These are phyloP conservation scores for Amyloporia xantha DNA, from an alignment of 768 basidiomycete genomes.

Conservation along the genomic window DNA sequence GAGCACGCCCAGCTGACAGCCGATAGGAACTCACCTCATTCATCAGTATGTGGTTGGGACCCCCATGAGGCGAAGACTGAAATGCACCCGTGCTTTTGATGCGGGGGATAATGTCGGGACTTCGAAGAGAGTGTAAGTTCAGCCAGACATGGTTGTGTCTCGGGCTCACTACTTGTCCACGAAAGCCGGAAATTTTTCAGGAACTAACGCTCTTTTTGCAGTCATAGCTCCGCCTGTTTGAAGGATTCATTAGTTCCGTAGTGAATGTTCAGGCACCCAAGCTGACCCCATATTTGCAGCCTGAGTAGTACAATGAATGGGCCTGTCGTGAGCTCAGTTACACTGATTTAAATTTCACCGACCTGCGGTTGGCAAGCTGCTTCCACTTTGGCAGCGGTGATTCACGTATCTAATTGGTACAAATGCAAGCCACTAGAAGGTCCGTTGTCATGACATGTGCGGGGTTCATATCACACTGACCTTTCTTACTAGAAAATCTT, in stretches of 20 bases:
- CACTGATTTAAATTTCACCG: constrained; percentile 11
- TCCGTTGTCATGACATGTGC: too few relatives aligned
- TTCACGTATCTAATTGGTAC: constrained; percentile 77
- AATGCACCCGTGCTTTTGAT: constrained; percentile 63
- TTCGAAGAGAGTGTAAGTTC: constrained; percentile 28
- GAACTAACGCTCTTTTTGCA: constrained; percentile 58
- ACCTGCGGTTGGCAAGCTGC: constrained; percentile 64
- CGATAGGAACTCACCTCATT: constrained; percentile 67
- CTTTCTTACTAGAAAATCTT: constrained; percentile 71
- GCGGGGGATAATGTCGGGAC: constrained; percentile 71
- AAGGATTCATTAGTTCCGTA: too few relatives aligned
- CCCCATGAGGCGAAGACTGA: constrained; percentile 50
- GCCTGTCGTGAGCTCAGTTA: neutral
- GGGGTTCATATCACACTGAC: too few relatives aligned
- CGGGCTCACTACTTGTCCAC: constrained; percentile 54
- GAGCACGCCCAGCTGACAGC: too few relatives aligned
- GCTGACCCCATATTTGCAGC: constrained; percentile 66
- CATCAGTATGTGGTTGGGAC: constrained; percentile 85
- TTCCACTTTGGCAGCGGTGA: constrained; percentile 83
- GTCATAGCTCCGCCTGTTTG: constrained; percentile 66
- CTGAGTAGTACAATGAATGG: constrained; percentile 27
- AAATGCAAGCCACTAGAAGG: too few relatives aligned
- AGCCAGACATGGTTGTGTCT: too few relatives aligned
- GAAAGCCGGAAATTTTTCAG: constrained; percentile 65
- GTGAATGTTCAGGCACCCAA: too few relatives aligned